Evolutionary conservation across 1,284 basidiomycete genomes (phyloP).

Genomic region (Binderoboletus segoi): DNA sequence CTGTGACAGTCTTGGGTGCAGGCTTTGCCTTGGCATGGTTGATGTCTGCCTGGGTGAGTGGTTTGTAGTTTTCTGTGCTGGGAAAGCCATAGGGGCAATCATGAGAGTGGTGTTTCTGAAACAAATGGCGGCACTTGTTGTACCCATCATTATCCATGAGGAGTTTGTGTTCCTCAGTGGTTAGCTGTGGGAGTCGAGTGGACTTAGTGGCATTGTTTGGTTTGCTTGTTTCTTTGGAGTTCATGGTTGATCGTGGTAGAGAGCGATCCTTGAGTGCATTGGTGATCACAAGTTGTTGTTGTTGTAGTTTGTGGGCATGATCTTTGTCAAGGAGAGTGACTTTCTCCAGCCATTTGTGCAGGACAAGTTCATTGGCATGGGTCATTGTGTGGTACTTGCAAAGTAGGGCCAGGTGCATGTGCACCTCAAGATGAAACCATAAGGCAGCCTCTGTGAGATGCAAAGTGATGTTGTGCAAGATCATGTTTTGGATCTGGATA

Average conservation of each 20-base stretch:
- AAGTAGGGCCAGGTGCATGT: conserved; percentile 5
- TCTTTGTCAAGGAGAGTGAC: not conserved
- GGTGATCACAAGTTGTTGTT: too few species aligned
- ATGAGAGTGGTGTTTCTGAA: conserved; percentile 4
- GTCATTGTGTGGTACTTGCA: not conserved
- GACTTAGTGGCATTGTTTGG: not conserved
- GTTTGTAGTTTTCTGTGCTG: not conserved
- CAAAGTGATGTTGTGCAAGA: not conserved
- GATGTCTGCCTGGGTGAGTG: not conserved
- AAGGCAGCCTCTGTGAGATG: not conserved
- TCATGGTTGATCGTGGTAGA: too few species aligned
- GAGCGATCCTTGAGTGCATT: too few species aligned
- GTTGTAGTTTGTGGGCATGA: not conserved
- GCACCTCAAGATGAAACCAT: conserved; percentile 1
- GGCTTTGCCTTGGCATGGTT: too few species aligned
- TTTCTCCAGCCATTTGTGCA: conserved; percentile 3
- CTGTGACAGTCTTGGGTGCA: not conserved
- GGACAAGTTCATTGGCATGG: not conserved
- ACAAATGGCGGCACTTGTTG: conserved; percentile 15
- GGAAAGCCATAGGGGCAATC: conserved; percentile 19
- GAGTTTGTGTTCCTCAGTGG: not conserved
- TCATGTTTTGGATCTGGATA: conserved; percentile 1
- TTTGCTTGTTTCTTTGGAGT: too few species aligned
- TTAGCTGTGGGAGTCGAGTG: conserved; percentile 1
- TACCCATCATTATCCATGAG: conserved; percentile 13